Conservation (phyloP, 441 rosid genomes). For the Erysimum cheiri region DNA sequence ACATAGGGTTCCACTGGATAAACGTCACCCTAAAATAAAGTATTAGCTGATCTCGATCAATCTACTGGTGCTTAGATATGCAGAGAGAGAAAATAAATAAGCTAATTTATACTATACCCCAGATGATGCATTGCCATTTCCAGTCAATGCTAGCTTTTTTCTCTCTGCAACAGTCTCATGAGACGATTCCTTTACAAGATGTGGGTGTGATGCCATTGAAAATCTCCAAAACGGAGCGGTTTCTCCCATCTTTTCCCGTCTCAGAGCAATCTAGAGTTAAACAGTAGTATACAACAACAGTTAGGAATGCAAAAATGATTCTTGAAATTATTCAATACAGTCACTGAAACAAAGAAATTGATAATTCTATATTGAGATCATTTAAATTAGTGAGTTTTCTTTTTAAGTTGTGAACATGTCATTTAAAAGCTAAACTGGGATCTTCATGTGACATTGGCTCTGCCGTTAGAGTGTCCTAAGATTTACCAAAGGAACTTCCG, state of each 20-base stretch:
- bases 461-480: constrained; percentile 15
- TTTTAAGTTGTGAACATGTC: constrained; percentile 7
- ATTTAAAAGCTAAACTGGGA: constrained; percentile 4
- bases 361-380: constrained; percentile 9
- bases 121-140: constrained; percentile 48
- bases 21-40: constrained; percentile 61
- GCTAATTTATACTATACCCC: constrained; percentile 52
- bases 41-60: constrained; percentile 14
- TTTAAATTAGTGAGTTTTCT: neutral
- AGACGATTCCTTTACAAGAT: constrained; percentile 46
- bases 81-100: constrained; percentile 2
- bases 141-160: constrained; percentile 42
- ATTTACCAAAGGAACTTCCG: constrained; percentile 4
- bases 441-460: constrained; percentile 11
- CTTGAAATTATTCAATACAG: neutral
- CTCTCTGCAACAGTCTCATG: constrained; percentile 42
- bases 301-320: constrained; percentile 20
- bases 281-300: constrained; percentile 17
- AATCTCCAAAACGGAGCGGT: constrained; percentile 83
- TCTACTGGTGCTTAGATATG: neutral
- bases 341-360: constrained; percentile 8
- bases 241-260: constrained; percentile 77
- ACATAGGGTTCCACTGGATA: constrained; percentile 73
- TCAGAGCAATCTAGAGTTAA: constrained; percentile 64
- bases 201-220: constrained; percentile 71